phyloP scores from a whole-genome alignment of 805 yeast genomes.

The Lachancea dasiensis region DNA sequence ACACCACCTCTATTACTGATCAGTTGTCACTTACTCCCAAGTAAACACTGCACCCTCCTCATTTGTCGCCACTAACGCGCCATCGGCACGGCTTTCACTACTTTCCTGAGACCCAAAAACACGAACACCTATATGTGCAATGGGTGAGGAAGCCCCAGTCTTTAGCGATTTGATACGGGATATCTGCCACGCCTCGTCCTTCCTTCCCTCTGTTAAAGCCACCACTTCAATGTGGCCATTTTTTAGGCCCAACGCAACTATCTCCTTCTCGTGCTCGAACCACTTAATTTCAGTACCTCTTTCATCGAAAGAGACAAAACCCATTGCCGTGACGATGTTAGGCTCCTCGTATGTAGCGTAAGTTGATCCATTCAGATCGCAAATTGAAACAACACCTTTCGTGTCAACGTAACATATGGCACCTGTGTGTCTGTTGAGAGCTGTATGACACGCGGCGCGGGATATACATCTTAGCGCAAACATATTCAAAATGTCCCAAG shows the following conservation, averaged over 20 bases:
- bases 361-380: constrained; percentile 49
- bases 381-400: constrained; percentile 25
- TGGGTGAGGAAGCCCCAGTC: constrained; percentile 13
- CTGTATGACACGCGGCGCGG: constrained; percentile 28
- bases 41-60: too few relatives aligned
- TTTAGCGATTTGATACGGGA: constrained; percentile 20
- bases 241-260: not conserved
- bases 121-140: not conserved
- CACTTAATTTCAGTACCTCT: constrained; percentile 30
- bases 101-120: too few relatives aligned
- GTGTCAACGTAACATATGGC: constrained; percentile 37
- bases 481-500: constrained; percentile 61
- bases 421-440: constrained; percentile 53
- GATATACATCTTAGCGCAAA: constrained; percentile 41
- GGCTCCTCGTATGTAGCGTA: constrained; percentile 28
- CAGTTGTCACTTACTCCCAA: too few relatives aligned
- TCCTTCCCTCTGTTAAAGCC: constrained; percentile 25
- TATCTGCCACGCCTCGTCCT: constrained; percentile 21
- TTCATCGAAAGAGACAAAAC: constrained; percentile 21
- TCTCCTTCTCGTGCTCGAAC: constrained; percentile 35
- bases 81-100: too few relatives aligned
- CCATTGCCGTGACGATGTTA: constrained; percentile 22
- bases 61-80: too few relatives aligned
- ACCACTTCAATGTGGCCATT: constrained; percentile 22
- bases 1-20: too few relatives aligned